Evolutionary conservation across 768 basidiomycete genomes (phyloP).

Genomic region (Collybiopsis confluens): DNA sequence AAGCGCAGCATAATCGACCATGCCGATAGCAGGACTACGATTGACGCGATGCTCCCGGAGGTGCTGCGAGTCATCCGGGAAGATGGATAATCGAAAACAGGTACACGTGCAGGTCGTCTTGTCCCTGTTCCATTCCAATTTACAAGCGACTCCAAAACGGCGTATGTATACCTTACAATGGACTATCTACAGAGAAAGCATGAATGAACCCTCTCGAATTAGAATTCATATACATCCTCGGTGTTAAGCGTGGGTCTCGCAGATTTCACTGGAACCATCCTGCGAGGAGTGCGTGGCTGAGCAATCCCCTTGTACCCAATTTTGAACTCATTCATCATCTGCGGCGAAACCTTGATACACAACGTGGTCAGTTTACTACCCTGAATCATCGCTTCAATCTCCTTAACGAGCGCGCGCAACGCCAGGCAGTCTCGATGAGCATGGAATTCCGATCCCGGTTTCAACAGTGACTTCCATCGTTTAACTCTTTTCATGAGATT

Average conservation of each 20-base stretch:
- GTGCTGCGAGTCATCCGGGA: too few species aligned
- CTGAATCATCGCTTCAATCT: neutral
- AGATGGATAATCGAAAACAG: too few species aligned
- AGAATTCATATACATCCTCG: slow-evolving; percentile 14
- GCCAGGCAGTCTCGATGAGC: neutral
- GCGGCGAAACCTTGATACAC: neutral
- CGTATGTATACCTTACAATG: too few species aligned
- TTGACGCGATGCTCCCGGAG: too few species aligned
- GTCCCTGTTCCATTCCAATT: too few species aligned
- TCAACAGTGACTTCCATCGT: neutral
- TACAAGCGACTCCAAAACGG: too few species aligned
- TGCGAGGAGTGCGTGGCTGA: slow-evolving; percentile 6
- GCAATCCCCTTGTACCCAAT: slow-evolving; percentile 2
- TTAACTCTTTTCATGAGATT: neutral
- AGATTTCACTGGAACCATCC: slow-evolving; percentile 6
- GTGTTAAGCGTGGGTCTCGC: slow-evolving; percentile 9
- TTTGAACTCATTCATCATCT: neutral
- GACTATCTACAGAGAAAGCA: too few species aligned
- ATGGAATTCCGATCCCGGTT: slow-evolving; percentile 1
- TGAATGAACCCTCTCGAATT: too few species aligned
- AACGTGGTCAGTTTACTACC: too few species aligned
- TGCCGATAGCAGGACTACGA: too few species aligned
- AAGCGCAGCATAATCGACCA: too few species aligned
- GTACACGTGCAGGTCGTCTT: too few species aligned
- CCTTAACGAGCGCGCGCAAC: neutral